Evolutionary conservation across 148 eudicot species (phyloP).

Genomic region (Nepenthes mirabilis): DNA sequence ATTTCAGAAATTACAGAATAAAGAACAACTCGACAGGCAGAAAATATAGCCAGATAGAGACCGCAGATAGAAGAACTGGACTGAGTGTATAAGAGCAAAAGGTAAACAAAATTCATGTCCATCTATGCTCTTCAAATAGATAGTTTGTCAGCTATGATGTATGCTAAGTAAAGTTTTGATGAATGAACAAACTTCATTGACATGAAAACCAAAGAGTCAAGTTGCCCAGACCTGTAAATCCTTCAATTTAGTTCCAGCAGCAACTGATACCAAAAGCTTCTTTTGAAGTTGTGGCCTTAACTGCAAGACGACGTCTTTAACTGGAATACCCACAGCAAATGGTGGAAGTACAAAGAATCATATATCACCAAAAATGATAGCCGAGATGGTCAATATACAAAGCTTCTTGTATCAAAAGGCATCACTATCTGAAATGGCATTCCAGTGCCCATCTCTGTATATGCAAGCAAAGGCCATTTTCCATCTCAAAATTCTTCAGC

Average conservation of each 20-base stretch:
- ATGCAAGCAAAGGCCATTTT: too few species aligned
- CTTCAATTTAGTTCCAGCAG: slow-evolving; percentile 74
- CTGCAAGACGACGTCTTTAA: slow-evolving; percentile 51
- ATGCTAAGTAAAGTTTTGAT: neutral
- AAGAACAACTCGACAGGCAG: neutral
- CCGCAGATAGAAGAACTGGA: too few species aligned
- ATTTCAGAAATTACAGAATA: neutral
- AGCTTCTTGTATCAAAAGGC: too few species aligned
- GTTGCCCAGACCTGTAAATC: slow-evolving; percentile 61
- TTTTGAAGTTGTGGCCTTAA: slow-evolving; percentile 53
- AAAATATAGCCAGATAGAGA: too few species aligned
- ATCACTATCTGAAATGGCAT: too few species aligned
- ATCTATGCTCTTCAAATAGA: neutral
- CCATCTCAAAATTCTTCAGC: too few species aligned
- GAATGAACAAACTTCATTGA: neutral
- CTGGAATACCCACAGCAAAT: slow-evolving; percentile 20
- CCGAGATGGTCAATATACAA: too few species aligned
- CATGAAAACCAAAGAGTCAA: neutral
- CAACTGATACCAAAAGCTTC: slow-evolving; percentile 82
- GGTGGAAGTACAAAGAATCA: neutral
- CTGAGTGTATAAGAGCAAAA: too few species aligned
- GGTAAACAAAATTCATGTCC: neutral
- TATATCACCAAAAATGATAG: neutral
- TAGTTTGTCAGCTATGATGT: neutral
- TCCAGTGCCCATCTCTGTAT: too few species aligned